Evolutionary conservation across 129 eudicot species (phyloP), one percentile per base, ranked within the genome.

Genomic region (Tagetes patula): DNA sequence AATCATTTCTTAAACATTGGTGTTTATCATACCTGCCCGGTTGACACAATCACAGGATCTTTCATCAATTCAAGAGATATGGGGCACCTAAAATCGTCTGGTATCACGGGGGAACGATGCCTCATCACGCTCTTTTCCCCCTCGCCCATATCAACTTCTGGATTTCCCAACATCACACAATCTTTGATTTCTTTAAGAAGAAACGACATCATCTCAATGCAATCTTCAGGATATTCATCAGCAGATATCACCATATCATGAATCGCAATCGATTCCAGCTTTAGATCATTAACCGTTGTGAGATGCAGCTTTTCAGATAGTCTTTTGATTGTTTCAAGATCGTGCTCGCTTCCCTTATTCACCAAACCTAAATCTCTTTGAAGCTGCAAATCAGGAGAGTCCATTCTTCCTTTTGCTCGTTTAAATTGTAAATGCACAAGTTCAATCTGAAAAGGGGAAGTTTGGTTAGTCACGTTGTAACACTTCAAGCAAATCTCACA

Each of bases 31-130:
- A 94, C 99, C 99, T 94, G 99, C 13, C 98, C 99, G 1, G 99
- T 90, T 3, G 99, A 94, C 74, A 94, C 99, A 73, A 94, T 94
- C 47, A 94, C 99, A 34, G 99, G 99, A 85, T 94, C 99, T 85
- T 82, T 89, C 99, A 94, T 94, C 81, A 94, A 77, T 84, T 94
- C 99, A 45, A 94, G 95, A 12, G 99, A 90, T 78, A 94, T 88
- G 10, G 99, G 98, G 72, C 99, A 94, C 52, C 97, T 92, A 60
- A 94, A 94, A 80, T 94, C 99, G 54, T 90, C 99, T 2, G 99
- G 99, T 38, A 94, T 90, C 20, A 94, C 92, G 20, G 99, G 99
- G 61, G 97, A 90, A 72, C 96, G 79, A 67, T 94, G 97, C 93
- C 81, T 90, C n/a, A 83, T 80, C 53, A 89, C 73, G 62, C 81